phyloP scores from a whole-genome alignment of 495 filamentous ascomycete species.

The Podospora fimiseda region DNA sequence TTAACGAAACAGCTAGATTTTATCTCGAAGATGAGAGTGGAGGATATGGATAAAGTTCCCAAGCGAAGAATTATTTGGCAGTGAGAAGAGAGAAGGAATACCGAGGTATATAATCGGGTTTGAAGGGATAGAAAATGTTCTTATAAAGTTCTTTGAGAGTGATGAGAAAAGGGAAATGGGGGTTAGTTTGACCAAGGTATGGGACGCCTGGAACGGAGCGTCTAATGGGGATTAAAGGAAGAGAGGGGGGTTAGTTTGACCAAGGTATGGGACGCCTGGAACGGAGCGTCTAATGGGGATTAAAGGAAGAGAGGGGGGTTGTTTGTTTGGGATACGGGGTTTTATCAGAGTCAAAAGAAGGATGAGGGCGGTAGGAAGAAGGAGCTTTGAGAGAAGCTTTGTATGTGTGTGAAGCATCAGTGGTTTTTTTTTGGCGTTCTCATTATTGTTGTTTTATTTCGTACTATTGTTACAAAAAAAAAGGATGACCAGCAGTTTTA shows the following conservation, averaged over 20 bases:
- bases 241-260: conserved; percentile 71
- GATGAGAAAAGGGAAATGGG: conserved; percentile 28
- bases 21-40: conserved; percentile 39
- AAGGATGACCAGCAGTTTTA: too few species aligned
- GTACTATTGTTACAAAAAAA: too few species aligned
- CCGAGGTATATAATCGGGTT: conserved; percentile 54
- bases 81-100: conserved; percentile 35
- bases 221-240: conserved; percentile 87
- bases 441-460: too few species aligned
- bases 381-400: too few species aligned
- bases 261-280: conserved; percentile 62
- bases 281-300: too few species aligned
- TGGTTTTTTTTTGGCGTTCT: too few species aligned
- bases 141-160: conserved; percentile 37
- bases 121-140: conserved; percentile 40
- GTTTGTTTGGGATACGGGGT: conserved; percentile 63
- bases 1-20: conserved; percentile 88
- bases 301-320: conserved; percentile 81
- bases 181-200: conserved; percentile 50
- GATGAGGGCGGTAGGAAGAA: too few species aligned
- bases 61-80: conserved; percentile 28
- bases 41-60: conserved; percentile 48
- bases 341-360: too few species aligned
- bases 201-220: conserved; percentile 70
- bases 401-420: too few species aligned